Percentiles rank a stretch among this genome's conserved stretches.
phyloP scores from a whole-genome alignment of 805 yeast species.

The Candida hungchunana region DNA sequence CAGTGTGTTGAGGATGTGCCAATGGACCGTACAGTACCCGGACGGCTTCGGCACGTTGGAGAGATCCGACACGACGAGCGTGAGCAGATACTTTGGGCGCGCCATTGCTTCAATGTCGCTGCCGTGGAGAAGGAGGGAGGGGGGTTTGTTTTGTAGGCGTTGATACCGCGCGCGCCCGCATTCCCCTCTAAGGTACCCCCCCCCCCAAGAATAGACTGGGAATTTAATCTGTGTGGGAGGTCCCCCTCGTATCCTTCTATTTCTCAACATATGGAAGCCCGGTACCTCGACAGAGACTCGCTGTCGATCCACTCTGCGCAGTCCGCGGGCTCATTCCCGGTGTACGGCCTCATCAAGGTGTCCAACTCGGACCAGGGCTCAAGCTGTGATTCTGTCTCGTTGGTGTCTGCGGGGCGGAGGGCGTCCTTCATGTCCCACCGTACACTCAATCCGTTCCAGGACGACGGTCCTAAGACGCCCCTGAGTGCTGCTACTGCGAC shows the following conservation, averaged over 20 bases:
- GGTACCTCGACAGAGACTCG: too few relatives aligned
- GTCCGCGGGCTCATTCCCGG: slow-evolving; percentile 17
- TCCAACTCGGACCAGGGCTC: slow-evolving; percentile 22
- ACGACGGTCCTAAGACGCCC: slow-evolving; percentile 6
- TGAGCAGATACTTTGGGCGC: slow-evolving; percentile 58
- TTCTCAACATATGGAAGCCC: too few relatives aligned
- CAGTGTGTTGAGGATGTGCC: slow-evolving; percentile 53
- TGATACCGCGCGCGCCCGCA: too few relatives aligned
- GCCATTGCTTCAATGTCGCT: too few relatives aligned
- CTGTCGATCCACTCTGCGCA: slow-evolving; percentile 9
- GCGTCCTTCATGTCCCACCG: slow-evolving; percentile 1
- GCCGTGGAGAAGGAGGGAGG: too few relatives aligned
- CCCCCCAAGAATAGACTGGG: too few relatives aligned
- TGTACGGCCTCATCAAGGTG: slow-evolving; percentile 21
- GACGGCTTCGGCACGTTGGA: slow-evolving; percentile 80
- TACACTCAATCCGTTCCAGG: slow-evolving; percentile 2
- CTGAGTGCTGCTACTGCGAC: slow-evolving; percentile 6
- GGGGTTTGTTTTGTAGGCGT: too few relatives aligned
- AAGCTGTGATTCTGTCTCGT: slow-evolving; percentile 15
- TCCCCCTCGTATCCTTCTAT: too few relatives aligned
- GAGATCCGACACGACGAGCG: slow-evolving; percentile 59
- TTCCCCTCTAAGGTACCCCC: too few relatives aligned
- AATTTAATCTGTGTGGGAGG: too few relatives aligned
- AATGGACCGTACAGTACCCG: slow-evolving; percentile 63
- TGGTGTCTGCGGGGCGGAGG: slow-evolving; percentile 8